Base-by-base conservation (phyloP, 495 filamentous ascomycete species). In the Xylaria scruposa region DNA sequence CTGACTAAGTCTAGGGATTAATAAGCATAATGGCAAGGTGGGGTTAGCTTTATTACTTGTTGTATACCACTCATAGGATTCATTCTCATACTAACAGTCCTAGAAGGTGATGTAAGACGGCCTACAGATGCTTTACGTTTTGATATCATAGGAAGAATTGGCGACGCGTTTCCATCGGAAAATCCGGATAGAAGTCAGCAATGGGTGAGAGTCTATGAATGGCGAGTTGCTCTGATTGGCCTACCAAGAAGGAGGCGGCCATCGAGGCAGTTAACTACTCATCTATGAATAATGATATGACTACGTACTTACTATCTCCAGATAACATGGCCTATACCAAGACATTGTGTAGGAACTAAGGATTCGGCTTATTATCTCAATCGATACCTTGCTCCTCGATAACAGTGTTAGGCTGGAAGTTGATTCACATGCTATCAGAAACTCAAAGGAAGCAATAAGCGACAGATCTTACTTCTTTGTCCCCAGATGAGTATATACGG, bases 231-330 rank as follows among this genome's bases (percentile, higher is more conserved):
- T 58, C 21, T 38, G 31, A 59, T 59, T 59, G 56, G 56, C 21
- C 6, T 59, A n/a, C 29, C 9, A 21, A 8, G 31, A 36, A 59
- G 10, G 31, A 62, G 9, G n/a, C 1, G n/a, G 19, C 21, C n/a
- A 17, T 44, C 4, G 9, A 24, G 42, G 12, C 21, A n/a, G n/a
- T 5, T 6, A 62, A 44, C 36, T 44, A 62, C 19, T 24, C 29
- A 62, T 44, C 10, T 24, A 31, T 62, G 59, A 62, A 42, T 40
- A 42, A 62, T 40, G 42, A 4, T 26, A 62, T 62, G 59, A 62
- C 59, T 62, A 42, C 21, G 29, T 13, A 62, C 38, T 62, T 59
- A 38, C 56, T 38, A 59, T 38, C 15, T 13, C 15, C 53, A 19
- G 4, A 29, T 26, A 8, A 21, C 10, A 36, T 59, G 17, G 31